phyloP scores from a whole-genome alignment of 345 rosid genomes.

The Jatropha curcas region DNA sequence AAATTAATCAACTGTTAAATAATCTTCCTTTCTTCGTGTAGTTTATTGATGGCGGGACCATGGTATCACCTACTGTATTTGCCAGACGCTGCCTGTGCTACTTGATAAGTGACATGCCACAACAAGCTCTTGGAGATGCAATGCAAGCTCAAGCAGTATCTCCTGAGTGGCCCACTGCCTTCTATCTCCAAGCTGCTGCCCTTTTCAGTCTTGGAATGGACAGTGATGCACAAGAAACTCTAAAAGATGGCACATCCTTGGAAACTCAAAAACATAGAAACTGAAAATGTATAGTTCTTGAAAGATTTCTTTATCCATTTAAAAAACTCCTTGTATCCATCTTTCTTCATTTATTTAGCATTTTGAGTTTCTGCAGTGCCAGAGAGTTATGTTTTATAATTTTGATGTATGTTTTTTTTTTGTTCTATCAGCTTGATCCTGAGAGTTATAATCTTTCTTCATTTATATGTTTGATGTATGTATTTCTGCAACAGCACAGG shows the following conservation, averaged over 20 bases:
- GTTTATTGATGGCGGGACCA: constrained; percentile 77
- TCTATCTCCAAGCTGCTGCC: constrained; percentile 85
- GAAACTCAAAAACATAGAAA: constrained; percentile 59
- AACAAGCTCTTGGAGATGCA: constrained; percentile 84
- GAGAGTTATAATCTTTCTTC: too few relatives aligned
- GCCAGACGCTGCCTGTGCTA: constrained; percentile 82
- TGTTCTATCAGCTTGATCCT: background rate
- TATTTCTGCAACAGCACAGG: constrained; percentile 35
- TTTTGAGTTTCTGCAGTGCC: constrained; percentile 10
- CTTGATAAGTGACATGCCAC: constrained; percentile 70
- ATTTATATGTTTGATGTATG: constrained; percentile 15
- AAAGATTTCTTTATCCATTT: constrained; percentile 30
- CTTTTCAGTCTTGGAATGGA: constrained; percentile 86
- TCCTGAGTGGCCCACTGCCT: constrained; percentile 77
- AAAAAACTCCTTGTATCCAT: constrained; percentile 27
- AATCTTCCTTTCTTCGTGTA: constrained; percentile 16
- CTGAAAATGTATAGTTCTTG: constrained; percentile 52
- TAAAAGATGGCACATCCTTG: constrained; percentile 77
- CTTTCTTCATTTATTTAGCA: constrained; percentile 8
- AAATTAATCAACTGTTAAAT: background rate
- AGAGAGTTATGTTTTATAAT: background rate
- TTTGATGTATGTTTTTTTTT: background rate
- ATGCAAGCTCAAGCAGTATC: constrained; percentile 85
- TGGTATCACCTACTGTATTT: constrained; percentile 78
- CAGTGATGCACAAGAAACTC: constrained; percentile 74